A percentile compares a stretch with the other conserved stretches of the same genome.
Evolutionary conservation across 306 rosid species (phyloP).

Genomic region (Citrullus amarus): DNA sequence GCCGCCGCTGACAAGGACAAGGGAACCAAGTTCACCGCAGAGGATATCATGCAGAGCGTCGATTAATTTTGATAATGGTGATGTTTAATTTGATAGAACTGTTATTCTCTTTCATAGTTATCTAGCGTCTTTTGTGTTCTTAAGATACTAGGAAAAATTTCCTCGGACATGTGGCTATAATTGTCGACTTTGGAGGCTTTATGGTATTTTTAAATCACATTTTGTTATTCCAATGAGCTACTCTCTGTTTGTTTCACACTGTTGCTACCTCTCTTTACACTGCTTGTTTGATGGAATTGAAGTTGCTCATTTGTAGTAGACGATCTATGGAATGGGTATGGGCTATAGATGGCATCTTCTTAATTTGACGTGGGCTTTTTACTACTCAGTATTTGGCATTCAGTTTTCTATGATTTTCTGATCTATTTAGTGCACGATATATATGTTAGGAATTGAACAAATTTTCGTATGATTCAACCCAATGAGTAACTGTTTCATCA

Average conservation of each 20-base stretch:
- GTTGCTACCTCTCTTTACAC: no score
- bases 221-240: neutral
- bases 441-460: neutral
- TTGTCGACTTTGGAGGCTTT: conserved; percentile 2
- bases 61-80: conserved; percentile 32
- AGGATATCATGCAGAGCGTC: conserved; percentile 80
- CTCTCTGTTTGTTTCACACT: neutral
- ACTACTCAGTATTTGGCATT: neutral
- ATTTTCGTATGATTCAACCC: neutral
- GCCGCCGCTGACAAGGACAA: conserved; percentile 93
- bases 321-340: neutral
- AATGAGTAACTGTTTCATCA: neutral
- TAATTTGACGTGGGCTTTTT: neutral
- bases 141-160: neutral
- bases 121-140: neutral
- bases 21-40: conserved; percentile 82
- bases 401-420: neutral
- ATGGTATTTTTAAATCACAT: conserved; percentile 7
- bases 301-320: neutral
- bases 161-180: neutral
- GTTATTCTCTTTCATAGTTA: neutral
- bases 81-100: conserved; percentile 2
- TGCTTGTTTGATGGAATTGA: neutral
- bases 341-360: neutral
- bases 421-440: neutral